These are phyloP conservation scores for Choanephora cucurbitarum DNA, from an alignment of 371 early-diverging fungal genomes.

Conservation along the genomic window DNA sequence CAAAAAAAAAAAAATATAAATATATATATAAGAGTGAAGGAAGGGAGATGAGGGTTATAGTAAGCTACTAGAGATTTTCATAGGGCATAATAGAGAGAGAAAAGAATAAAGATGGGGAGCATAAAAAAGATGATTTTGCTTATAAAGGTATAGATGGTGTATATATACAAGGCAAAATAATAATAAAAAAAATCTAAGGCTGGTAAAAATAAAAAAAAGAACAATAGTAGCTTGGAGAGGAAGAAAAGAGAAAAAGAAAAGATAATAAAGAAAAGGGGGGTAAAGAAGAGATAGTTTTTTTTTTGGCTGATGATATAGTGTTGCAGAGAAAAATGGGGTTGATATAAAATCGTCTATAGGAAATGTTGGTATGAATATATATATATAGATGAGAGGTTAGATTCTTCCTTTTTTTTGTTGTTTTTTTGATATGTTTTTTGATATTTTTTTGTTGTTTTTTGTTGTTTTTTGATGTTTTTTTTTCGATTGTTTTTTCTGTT, in stretches of 20 bases:
- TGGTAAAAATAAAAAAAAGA: background rate
- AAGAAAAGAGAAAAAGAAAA: too few relatives aligned
- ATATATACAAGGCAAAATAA: background rate
- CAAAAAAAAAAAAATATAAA: background rate
- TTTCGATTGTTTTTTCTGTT: constrained; percentile 7
- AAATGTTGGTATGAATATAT: constrained; percentile 1
- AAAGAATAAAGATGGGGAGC: constrained; percentile 1
- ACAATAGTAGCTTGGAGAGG: background rate
- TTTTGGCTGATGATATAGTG: background rate
- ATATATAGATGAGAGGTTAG: constrained; percentile 6
- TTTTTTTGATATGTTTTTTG: background rate
- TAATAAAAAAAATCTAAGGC: background rate
- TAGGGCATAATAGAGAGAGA: constrained; percentile 1
- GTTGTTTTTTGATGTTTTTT: background rate
- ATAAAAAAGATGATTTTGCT: background rate
- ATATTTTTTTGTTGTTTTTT: constrained; percentile 6
- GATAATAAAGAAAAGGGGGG: background rate
- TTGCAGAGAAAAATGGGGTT: background rate
- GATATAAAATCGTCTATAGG: background rate
- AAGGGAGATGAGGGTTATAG: constrained; percentile 21
- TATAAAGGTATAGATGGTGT: background rate
- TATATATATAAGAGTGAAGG: constrained; percentile 13
- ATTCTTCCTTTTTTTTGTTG: constrained; percentile 3
- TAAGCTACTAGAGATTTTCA: constrained; percentile 12
- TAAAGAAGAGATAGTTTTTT: background rate